Conservation (phyloP, 2,329 filamentous ascomycete genomes). For the Epichloe hybrida region DNA sequence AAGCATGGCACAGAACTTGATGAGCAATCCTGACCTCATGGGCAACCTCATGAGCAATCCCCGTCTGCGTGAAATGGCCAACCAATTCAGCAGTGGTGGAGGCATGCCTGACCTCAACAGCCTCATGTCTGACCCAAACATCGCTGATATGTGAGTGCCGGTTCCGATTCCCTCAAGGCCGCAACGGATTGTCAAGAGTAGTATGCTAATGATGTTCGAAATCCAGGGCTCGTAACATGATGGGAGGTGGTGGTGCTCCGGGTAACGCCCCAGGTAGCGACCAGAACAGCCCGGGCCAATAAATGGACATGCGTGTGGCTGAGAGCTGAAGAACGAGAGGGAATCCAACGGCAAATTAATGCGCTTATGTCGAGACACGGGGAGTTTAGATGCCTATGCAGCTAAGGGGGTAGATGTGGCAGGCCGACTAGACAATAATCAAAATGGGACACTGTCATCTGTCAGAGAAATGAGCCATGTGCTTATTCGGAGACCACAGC, state of each 20-base stretch:
- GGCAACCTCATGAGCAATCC: constrained; percentile 91
- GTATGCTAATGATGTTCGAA: background rate
- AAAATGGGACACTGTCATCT: background rate
- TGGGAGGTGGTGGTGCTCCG: constrained; percentile 22
- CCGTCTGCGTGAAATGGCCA: constrained; percentile 73
- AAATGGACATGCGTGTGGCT: background rate
- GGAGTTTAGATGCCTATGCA: too few species aligned
- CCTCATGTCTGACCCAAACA: constrained; percentile 83
- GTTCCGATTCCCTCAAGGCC: background rate
- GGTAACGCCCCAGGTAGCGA: constrained; percentile 14
- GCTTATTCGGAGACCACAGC: too few species aligned
- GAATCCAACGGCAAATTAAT: too few species aligned
- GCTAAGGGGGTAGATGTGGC: too few species aligned
- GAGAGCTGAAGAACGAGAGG: too few species aligned
- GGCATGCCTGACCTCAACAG: constrained; percentile 79
- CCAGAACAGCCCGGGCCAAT: constrained; percentile 3
- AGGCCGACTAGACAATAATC: background rate
- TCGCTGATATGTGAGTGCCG: constrained; percentile 80
- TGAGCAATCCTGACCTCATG: constrained; percentile 93
- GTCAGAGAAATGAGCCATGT: too few species aligned
- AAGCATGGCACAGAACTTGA: constrained; percentile 90
- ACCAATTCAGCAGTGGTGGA: constrained; percentile 59
- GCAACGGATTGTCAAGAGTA: background rate
- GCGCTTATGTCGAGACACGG: too few species aligned
- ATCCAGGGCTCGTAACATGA: constrained; percentile 31